Base-by-base conservation (phyloP, 2,329 filamentous ascomycete species). In the Aureobasidium leucospermi region DNA sequence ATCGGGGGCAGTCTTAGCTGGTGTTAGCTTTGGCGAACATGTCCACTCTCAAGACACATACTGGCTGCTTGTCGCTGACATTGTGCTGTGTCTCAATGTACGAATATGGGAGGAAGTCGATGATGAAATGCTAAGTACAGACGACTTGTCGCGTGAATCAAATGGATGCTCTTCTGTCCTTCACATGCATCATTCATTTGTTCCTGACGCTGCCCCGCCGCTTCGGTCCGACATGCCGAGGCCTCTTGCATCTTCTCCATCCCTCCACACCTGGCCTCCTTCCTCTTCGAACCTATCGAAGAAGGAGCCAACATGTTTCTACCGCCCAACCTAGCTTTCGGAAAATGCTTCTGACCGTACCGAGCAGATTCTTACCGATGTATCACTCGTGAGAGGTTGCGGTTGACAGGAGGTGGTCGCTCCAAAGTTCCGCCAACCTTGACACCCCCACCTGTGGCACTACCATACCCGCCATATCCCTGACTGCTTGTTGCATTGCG, bases 1-100 rank as follows among this genome's bases (percentile, higher is more conserved):
- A 97, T 81, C 48, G 87, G 85, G 19, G 89, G 88, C 73, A 91
- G 86, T 70, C 87, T 90, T 36, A 19, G n/a, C 7, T 31, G 34
- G 36, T 41, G 13, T 52, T 31, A 52, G 36, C 36, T 36, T 36
- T 52, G 34, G 16, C 5, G 6, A 41, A 7, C 6, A 11, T 52
- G 34, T 19, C 7, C 6, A 38, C 5, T 11, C 1, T 10, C 29
- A 38, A 31, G 8, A 19, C 19, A 42, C 58, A 32, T 39, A 60
- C 46, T 52, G 48, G 56, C 34, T 48, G 4, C 45, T 51, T 42
- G 43, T 15, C 31, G 46, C n/a, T 9, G 43, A 34, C 56, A 59
- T 59, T 29, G 15, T 36, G 32, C 15, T 23, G 16, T 2, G 31
- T 53, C 6, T 29, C 6, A 34, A 10, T 15, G 11, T 16, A 6